Conservation (phyloP, 768 basidiomycete genomes). For the Kwoniella mangroviensis region DNA sequence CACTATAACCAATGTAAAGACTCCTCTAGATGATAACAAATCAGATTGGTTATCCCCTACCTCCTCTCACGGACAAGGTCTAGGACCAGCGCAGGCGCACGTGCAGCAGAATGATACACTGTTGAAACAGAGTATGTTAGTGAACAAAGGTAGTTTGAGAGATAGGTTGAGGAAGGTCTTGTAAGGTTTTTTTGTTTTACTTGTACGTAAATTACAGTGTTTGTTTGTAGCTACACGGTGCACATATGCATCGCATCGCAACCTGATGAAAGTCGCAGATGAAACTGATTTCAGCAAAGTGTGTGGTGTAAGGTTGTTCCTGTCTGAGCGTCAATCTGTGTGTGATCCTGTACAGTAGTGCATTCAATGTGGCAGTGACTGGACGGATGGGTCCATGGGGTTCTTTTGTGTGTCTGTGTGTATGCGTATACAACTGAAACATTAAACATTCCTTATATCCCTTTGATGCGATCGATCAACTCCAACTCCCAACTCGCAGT, state of each 20-base stretch:
- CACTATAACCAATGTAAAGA: slow-evolving; percentile 8
- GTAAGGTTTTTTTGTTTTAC: neutral
- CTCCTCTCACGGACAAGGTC: neutral
- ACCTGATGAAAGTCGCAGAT: neutral
- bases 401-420: neutral
- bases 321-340: neutral
- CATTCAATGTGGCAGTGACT: neutral
- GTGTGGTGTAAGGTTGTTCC: neutral
- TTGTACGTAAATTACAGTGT: neutral
- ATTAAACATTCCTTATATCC: neutral
- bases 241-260: no score
- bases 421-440: neutral
- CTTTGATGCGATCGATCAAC: slow-evolving; percentile 1
- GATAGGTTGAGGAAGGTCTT: slow-evolving; percentile 15
- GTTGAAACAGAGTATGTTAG: neutral
- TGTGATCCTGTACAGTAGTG: neutral
- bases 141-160: slow-evolving; percentile 15
- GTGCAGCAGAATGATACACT: neutral
- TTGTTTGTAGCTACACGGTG: neutral
- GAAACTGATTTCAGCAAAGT: neutral
- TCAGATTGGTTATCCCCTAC: slow-evolving; percentile 6
- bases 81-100: no score
- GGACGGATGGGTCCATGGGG: neutral
- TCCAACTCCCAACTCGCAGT: neutral
- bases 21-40: slow-evolving; percentile 16